phyloP scores from a whole-genome alignment of 2,329 filamentous ascomycete genomes.

The Pseudogymnoascus sp. region DNA sequence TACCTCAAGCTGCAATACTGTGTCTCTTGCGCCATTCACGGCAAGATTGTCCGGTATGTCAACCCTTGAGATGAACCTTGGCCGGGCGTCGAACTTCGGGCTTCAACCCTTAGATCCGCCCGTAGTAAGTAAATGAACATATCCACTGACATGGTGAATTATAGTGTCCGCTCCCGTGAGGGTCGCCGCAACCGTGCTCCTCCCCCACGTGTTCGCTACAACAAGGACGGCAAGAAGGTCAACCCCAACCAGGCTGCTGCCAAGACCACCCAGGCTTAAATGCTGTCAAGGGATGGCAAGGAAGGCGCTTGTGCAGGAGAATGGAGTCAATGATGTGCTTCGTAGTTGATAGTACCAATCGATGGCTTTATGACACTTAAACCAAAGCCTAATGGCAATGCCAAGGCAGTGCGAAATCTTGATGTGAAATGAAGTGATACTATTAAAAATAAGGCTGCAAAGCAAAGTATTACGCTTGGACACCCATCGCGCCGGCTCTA shows the following conservation, averaged over 20 bases:
- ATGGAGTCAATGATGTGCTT: constrained; percentile 8
- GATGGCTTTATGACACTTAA: constrained; percentile 1
- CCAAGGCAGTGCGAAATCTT: background rate
- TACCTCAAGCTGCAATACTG: constrained; percentile 99
- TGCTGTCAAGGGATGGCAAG: constrained; percentile 15
- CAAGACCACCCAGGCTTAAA: constrained; percentile 29
- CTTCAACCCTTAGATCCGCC: constrained; percentile 15
- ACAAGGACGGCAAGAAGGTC: constrained; percentile 99
- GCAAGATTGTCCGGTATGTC: constrained; percentile 99
- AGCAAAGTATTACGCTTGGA: background rate
- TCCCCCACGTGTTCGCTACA: constrained; percentile 95
- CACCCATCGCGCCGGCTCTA: background rate
- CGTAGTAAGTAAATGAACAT: background rate
- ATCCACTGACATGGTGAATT: constrained; percentile 1
- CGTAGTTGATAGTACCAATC: constrained; percentile 8
- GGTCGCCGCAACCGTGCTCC: constrained; percentile 98
- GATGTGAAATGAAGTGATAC: background rate
- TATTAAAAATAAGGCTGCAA: background rate
- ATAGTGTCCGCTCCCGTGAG: constrained; percentile 90
- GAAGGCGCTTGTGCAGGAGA: background rate
- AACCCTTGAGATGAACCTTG: constrained; percentile 52
- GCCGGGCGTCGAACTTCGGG: constrained; percentile 34
- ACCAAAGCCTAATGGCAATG: background rate
- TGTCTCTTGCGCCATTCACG: constrained; percentile 99
- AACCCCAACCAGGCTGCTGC: constrained; percentile 61